phyloP scores from a whole-genome alignment of 1,284 basidiomycete genomes.

The Pisolithus thermaeus region DNA sequence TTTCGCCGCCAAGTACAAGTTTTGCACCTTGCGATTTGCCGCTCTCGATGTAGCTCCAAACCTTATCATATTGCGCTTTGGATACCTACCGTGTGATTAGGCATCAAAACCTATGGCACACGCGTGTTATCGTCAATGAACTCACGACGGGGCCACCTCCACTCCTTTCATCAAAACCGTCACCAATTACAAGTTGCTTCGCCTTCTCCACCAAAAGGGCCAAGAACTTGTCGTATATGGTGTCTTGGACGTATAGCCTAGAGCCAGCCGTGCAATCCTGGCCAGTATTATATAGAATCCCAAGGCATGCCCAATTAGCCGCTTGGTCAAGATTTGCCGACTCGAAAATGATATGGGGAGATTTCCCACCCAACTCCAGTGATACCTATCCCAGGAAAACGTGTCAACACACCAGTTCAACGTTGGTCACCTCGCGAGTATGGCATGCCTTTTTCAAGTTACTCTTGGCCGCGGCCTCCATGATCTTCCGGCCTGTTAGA shows the following conservation, averaged over 20 bases:
- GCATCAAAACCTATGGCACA: background rate
- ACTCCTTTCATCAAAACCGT: constrained; percentile 71
- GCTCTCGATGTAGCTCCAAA: constrained; percentile 84
- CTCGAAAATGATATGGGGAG: constrained; percentile 83
- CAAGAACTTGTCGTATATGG: constrained; percentile 82
- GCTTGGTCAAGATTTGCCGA: constrained; percentile 83
- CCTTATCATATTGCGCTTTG: constrained; percentile 81
- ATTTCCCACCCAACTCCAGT: constrained; percentile 93
- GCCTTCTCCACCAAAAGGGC: constrained; percentile 61
- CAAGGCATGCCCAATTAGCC: constrained; percentile 80
- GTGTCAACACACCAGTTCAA: constrained; percentile 10
- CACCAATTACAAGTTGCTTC: constrained; percentile 68
- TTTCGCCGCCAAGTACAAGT: constrained; percentile 73
- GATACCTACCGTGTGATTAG: constrained; percentile 52
- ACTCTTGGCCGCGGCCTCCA: constrained; percentile 88
- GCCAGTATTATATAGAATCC: constrained; percentile 78
- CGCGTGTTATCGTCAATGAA: constrained; percentile 6
- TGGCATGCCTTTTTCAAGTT: constrained; percentile 77
- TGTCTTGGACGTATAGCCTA: constrained; percentile 78
- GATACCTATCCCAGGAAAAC: constrained; percentile 55
- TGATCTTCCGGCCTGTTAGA: constrained; percentile 85
- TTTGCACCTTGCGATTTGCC: constrained; percentile 85
- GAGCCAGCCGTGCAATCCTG: constrained; percentile 90
- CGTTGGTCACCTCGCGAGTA: constrained; percentile 19
- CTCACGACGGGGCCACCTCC: constrained; percentile 78